A percentile compares a stretch with the other conserved stretches of the same genome.
phyloP scores from a whole-genome alignment of 768 basidiomycete genomes.

The Aureoboletus auriporus region DNA sequence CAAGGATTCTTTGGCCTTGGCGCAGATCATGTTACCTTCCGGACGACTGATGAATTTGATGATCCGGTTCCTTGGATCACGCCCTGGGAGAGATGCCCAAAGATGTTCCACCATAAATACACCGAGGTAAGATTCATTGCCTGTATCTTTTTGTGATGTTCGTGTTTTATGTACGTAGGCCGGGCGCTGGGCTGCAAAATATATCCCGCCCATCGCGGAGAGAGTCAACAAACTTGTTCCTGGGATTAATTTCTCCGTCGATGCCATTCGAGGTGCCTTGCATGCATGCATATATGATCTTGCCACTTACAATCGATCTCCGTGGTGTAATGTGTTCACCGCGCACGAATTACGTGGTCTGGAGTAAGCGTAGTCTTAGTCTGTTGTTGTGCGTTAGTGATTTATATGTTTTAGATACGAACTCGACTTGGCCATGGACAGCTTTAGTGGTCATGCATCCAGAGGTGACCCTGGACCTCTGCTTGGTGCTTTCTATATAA shows the following conservation, averaged over 20 bases:
- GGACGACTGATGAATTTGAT: constrained; percentile 27
- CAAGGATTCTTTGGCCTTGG: constrained; percentile 34
- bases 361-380: constrained; percentile 23
- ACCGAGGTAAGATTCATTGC: background rate
- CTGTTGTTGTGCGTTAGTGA: background rate
- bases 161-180: background rate
- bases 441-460: constrained; percentile 30
- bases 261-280: constrained; percentile 35
- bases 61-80: constrained; percentile 34
- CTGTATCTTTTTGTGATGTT: background rate
- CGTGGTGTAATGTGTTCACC: constrained; percentile 35
- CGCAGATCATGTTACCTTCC: constrained; percentile 20
- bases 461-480: constrained; percentile 29
- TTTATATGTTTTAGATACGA: constrained; percentile 25
- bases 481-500: constrained; percentile 34
- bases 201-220: constrained; percentile 33
- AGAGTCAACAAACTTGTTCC: constrained; percentile 29
- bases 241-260: constrained; percentile 27
- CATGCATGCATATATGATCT: constrained; percentile 37
- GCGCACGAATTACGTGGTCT: constrained; percentile 30
- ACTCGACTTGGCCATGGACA: constrained; percentile 33
- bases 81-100: constrained; percentile 33
- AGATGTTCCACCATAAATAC: background rate
- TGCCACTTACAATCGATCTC: constrained; percentile 30
- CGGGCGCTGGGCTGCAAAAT: constrained; percentile 29